Percentiles rank a stretch among this genome's conserved stretches.
Evolutionary conservation across 352 stramenopile genomes (phyloP).

Genomic region (Globisporangium parvum): DNA sequence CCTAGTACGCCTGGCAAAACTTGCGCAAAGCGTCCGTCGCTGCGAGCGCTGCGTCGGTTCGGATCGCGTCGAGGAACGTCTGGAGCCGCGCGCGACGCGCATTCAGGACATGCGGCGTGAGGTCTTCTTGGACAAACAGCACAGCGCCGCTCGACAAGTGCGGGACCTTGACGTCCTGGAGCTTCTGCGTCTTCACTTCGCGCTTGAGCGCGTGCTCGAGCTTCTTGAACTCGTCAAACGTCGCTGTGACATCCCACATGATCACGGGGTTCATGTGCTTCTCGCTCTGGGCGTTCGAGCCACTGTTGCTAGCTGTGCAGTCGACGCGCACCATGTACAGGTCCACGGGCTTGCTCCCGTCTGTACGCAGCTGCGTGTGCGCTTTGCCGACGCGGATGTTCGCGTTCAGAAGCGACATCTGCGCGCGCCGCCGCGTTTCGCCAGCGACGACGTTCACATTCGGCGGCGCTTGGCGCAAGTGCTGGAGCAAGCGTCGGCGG

Average conservation of each 20-base stretch:
- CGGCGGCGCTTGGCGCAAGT: constrained; percentile 30
- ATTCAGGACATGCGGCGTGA: constrained; percentile 63
- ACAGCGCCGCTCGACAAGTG: constrained; percentile 58
- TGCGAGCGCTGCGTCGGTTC: constrained; percentile 36
- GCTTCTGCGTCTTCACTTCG: constrained; percentile 55
- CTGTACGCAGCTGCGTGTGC: constrained; percentile 34
- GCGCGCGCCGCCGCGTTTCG: constrained; percentile 44
- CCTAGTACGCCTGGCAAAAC: constrained; percentile 75
- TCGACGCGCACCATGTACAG: constrained; percentile 77
- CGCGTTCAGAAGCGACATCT: constrained; percentile 44
- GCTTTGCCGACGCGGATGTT: constrained; percentile 77
- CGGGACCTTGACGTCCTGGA: constrained; percentile 36
- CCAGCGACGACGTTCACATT: constrained; percentile 50
- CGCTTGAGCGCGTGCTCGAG: constrained; percentile 62
- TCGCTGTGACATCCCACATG: constrained; percentile 81
- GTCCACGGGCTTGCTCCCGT: constrained; percentile 40
- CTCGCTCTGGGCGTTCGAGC: constrained; percentile 16
- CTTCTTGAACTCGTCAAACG: constrained; percentile 71
- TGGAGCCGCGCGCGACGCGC: constrained; percentile 50
- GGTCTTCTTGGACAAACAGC: constrained; percentile 61
- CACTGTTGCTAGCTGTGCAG: constrained; percentile 27
- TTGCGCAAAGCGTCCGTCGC: constrained; percentile 46
- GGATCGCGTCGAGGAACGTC: constrained; percentile 55
- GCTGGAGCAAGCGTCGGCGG: constrained; percentile 35
- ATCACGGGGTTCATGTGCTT: constrained; percentile 84